Evolutionary conservation across 352 stramenopile genomes (phyloP).

Genomic region (Phytophthora aleatoria): DNA sequence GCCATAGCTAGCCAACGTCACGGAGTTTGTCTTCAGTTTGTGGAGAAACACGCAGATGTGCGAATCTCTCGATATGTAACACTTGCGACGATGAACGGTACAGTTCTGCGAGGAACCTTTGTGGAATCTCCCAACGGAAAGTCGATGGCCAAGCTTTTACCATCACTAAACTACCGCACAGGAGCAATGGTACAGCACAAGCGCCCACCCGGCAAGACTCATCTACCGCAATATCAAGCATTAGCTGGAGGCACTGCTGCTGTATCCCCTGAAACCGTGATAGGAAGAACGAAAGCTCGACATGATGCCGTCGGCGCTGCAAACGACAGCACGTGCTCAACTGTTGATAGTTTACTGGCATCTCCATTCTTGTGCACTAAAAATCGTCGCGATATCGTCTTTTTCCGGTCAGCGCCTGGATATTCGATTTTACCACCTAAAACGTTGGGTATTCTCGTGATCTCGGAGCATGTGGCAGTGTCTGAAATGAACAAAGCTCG

Average conservation of each 20-base stretch:
- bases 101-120: conserved; percentile 62
- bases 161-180: conserved; percentile 55
- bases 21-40: conserved; percentile 68
- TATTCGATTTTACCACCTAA: conserved; percentile 65
- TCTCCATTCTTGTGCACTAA: conserved; percentile 58
- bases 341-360: conserved; percentile 50
- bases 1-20: conserved; percentile 78
- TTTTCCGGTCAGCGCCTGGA: conserved; percentile 68
- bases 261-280: conserved; percentile 24
- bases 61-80: conserved; percentile 64
- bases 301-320: conserved; percentile 22
- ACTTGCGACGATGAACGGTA: conserved; percentile 54
- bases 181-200: conserved; percentile 31
- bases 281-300: conserved; percentile 15
- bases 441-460: conserved; percentile 61
- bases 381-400: conserved; percentile 71
- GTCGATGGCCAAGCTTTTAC: conserved; percentile 62
- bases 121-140: conserved; percentile 57
- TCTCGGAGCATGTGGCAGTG: conserved; percentile 59
- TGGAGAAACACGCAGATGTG: conserved; percentile 67
- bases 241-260: conserved; percentile 16
- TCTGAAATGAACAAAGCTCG: conserved; percentile 55
- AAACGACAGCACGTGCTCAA: conserved; percentile 36
- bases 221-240: conserved; percentile 25
- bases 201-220: conserved; percentile 14